Evolutionary conservation across 805 yeast genomes (phyloP).

Genomic region (Yarrowia phangngaensis): DNA sequence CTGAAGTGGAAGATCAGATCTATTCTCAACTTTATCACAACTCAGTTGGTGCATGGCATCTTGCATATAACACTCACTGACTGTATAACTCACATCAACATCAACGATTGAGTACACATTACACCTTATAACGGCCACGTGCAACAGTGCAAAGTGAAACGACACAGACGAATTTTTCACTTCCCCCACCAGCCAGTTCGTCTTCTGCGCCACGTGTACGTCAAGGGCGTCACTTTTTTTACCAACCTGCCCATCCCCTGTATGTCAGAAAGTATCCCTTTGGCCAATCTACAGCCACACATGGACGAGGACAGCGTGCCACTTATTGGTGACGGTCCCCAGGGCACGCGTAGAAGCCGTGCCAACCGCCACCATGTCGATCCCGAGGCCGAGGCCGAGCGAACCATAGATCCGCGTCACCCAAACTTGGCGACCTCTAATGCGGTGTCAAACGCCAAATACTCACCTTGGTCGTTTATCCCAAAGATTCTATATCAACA

Average conservation of each 20-base stretch:
- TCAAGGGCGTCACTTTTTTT: conserved; percentile 25
- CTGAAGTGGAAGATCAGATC: too few relatives aligned
- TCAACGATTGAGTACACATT: too few relatives aligned
- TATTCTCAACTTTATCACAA: too few relatives aligned
- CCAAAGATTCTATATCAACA: conserved; percentile 92
- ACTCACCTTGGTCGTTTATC: conserved; percentile 78
- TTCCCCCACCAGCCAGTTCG: conserved; percentile 25
- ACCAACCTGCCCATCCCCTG: conserved; percentile 3
- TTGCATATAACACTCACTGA: too few relatives aligned
- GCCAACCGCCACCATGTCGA: not conserved
- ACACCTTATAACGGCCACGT: not conserved
- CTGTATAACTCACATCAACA: too few relatives aligned
- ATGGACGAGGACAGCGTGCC: conserved; percentile 30
- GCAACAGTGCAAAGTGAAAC: conserved; percentile 3
- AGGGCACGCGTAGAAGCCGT: not conserved
- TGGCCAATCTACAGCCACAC: conserved; percentile 25
- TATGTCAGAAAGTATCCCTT: conserved; percentile 25
- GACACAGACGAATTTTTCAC: conserved; percentile 8
- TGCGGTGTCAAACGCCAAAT: conserved; percentile 90
- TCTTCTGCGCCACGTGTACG: conserved; percentile 25
- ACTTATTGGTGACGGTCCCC: conserved; percentile 28
- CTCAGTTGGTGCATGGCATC: too few relatives aligned
- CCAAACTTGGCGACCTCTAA: conserved; percentile 50
- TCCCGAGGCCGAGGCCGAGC: conserved; percentile 3
- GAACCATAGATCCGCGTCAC: conserved; percentile 14